phyloP scores from a whole-genome alignment of 2,329 filamentous ascomycete genomes.

The Claviceps africana region DNA sequence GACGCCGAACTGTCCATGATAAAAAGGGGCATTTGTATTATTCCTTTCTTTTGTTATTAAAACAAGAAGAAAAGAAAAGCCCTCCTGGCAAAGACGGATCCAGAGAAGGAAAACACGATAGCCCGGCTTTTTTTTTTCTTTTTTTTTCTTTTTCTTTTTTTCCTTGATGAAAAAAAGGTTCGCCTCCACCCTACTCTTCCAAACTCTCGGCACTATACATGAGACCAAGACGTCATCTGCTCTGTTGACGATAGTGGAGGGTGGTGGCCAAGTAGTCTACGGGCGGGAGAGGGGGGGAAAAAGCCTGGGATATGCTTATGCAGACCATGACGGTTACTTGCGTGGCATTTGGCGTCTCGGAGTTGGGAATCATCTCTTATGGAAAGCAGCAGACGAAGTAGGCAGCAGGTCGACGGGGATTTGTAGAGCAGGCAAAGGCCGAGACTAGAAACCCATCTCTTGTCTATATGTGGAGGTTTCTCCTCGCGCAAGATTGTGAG shows the following conservation, averaged over 20 bases:
- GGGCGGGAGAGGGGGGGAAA: slow-evolving; percentile 1
- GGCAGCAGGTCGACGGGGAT: background rate
- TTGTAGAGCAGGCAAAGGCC: background rate
- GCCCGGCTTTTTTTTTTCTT: no score
- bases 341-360: slow-evolving; percentile 28
- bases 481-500: background rate
- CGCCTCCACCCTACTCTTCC: background rate
- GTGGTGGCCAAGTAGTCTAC: background rate
- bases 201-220: background rate
- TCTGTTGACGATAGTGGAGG: background rate
- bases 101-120: no score
- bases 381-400: background rate
- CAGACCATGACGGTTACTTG: slow-evolving; percentile 19
- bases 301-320: slow-evolving; percentile 10
- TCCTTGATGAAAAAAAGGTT: background rate
- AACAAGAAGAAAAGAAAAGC: background rate
- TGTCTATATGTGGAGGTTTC: background rate
- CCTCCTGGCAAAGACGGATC: background rate
- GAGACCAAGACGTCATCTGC: background rate
- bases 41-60: no score
- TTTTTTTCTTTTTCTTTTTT: background rate
- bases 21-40: no score
- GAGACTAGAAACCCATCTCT: background rate
- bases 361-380: slow-evolving; percentile 19
- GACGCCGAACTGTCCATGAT: no score